A percentile compares a stretch with the other conserved stretches of the same genome.
Evolutionary conservation across 768 basidiomycete genomes (phyloP).

Genomic region (Neoboletus magnificus): DNA sequence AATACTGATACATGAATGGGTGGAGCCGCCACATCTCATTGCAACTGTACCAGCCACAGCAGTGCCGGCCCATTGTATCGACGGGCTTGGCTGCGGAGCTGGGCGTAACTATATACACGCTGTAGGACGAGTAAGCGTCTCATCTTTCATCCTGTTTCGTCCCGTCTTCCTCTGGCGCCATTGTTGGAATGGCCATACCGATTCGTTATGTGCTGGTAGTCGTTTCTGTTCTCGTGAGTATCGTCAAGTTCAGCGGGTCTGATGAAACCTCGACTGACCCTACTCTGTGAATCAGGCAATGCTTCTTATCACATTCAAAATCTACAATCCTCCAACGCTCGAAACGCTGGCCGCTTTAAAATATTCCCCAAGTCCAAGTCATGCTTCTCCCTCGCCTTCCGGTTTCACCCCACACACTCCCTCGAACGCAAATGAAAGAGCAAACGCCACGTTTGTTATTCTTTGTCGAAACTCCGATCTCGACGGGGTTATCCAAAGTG

Average conservation of each 20-base stretch:
- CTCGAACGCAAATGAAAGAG: constrained; percentile 20
- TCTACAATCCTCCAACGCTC: neutral
- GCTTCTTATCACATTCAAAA: constrained; percentile 13
- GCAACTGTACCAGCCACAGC: constrained; percentile 4
- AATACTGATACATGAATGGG: neutral
- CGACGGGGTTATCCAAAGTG: constrained; percentile 42
- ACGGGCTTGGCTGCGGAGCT: neutral
- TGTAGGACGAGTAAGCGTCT: neutral
- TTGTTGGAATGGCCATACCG: constrained; percentile 15
- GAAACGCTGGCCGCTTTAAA: constrained; percentile 1
- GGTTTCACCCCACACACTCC: neutral
- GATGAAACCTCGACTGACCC: neutral
- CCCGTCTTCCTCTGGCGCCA: neutral
- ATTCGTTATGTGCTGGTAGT: constrained; percentile 20
- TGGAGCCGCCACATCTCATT: neutral
- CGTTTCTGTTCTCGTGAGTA: constrained; percentile 20
- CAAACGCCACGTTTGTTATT: constrained; percentile 61
- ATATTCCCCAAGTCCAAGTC: neutral
- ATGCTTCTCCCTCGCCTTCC: neutral
- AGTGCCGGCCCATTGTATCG: neutral
- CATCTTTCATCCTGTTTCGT: neutral
- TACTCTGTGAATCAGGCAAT: constrained; percentile 5
- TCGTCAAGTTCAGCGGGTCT: neutral
- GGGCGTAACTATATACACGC: constrained; percentile 13
- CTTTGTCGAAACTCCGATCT: constrained; percentile 51